phyloP scores from a whole-genome alignment of 352 stramenopile genomes.

The Globisporangium iwayamae region DNA sequence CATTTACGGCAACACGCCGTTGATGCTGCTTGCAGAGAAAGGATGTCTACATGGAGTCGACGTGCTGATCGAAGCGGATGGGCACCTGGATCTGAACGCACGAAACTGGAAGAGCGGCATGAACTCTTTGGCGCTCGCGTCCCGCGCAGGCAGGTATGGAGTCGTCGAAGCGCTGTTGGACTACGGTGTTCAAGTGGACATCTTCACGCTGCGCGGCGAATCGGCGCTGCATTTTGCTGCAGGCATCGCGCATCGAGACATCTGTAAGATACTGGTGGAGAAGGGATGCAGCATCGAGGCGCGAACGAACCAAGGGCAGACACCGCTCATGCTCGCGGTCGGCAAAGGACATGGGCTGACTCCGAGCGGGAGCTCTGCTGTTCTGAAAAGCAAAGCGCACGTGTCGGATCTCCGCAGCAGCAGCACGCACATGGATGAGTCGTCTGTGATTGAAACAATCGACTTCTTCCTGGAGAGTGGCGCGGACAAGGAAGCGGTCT shows the following conservation, averaged over 20 bases:
- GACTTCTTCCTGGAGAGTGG: constrained; percentile 67
- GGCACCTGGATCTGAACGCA: constrained; percentile 66
- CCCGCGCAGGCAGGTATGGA: constrained; percentile 55
- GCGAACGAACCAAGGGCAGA: constrained; percentile 64
- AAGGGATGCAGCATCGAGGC: constrained; percentile 64
- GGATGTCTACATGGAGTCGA: constrained; percentile 72
- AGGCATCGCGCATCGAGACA: constrained; percentile 48
- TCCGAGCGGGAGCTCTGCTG: constrained; percentile 27
- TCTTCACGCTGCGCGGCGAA: constrained; percentile 61
- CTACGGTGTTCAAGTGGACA: constrained; percentile 69
- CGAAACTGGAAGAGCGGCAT: constrained; percentile 83
- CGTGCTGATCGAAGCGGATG: constrained; percentile 63
- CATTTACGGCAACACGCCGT: constrained; percentile 78
- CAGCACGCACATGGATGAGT: constrained; percentile 45
- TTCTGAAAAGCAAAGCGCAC: constrained; percentile 24
- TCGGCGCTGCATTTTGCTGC: constrained; percentile 81
- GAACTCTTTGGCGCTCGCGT: constrained; percentile 68
- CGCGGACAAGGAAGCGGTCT: constrained; percentile 59
- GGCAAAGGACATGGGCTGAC: constrained; percentile 35
- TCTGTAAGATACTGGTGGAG: constrained; percentile 72
- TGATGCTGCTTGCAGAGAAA: constrained; percentile 77
- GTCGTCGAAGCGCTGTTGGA: constrained; percentile 82
- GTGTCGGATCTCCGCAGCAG: constrained; percentile 39
- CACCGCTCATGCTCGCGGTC: constrained; percentile 76
- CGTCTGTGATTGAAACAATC: constrained; percentile 61